phyloP scores from a whole-genome alignment of 495 filamentous ascomycete species.

The Podospora australis region DNA sequence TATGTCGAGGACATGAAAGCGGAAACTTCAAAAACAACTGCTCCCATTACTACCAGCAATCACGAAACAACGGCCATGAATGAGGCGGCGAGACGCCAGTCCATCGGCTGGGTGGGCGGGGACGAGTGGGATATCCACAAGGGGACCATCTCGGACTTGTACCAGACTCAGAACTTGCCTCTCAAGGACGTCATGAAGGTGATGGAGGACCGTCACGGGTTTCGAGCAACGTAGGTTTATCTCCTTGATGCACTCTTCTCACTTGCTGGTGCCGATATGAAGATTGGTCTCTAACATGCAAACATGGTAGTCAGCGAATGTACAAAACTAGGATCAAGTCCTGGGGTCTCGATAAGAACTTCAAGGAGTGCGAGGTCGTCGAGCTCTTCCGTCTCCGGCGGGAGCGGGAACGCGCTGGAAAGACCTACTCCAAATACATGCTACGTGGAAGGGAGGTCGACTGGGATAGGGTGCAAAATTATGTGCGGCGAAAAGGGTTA shows the following conservation, averaged over 20 bases:
- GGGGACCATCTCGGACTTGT: constrained; percentile 27
- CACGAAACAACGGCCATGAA: background rate
- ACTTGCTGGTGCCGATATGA: background rate
- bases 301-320: constrained; percentile 18
- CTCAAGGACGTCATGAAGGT: constrained; percentile 31
- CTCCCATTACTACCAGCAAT: background rate
- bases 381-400: constrained; percentile 22
- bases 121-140: constrained; percentile 18
- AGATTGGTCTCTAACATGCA: background rate
- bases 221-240: constrained; percentile 28
- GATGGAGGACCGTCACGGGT: constrained; percentile 29
- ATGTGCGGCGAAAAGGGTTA: constrained; percentile 24
- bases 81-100: background rate
- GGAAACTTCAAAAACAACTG: background rate
- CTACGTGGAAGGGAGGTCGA: constrained; percentile 26
- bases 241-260: background rate
- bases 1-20: background rate
- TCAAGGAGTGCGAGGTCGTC: constrained; percentile 27
- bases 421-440: constrained; percentile 15
- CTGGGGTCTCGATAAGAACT: constrained; percentile 34
- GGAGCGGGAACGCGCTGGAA: constrained; percentile 24
- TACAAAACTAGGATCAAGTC: constrained; percentile 32
- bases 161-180: constrained; percentile 26
- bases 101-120: constrained; percentile 14
- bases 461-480: constrained; percentile 23